A percentile compares a stretch with the other conserved stretches of the same genome.
These are phyloP conservation scores for Capillidium heterosporum DNA, from an alignment of 371 early-diverging fungal species.

Conservation along the genomic window DNA sequence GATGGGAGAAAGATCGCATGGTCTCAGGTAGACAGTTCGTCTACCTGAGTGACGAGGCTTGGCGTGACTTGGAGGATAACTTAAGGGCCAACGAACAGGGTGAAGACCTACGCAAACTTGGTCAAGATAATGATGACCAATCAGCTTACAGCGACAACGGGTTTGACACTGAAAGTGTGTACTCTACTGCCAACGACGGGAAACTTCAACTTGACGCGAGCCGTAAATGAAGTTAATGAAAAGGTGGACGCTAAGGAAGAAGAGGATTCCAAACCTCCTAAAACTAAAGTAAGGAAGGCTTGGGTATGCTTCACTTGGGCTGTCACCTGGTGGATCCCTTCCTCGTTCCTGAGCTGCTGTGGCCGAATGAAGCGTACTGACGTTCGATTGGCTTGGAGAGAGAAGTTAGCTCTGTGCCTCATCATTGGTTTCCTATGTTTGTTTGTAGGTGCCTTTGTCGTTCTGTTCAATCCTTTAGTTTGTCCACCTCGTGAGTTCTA, in stretches of 20 bases:
- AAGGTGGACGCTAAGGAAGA: constrained; percentile 19
- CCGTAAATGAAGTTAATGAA: constrained; percentile 14
- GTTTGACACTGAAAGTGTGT: neutral
- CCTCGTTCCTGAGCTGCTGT: constrained; percentile 34
- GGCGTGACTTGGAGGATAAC: constrained; percentile 62
- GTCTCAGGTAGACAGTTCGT: constrained; percentile 35
- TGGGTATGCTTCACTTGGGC: constrained; percentile 75
- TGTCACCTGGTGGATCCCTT: constrained; percentile 79
- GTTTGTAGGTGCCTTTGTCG: constrained; percentile 37
- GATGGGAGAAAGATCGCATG: constrained; percentile 19
- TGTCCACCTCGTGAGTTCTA: constrained; percentile 57
- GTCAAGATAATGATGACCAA: constrained; percentile 14
- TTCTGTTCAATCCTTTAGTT: constrained; percentile 30
- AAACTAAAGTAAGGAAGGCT: constrained; percentile 27
- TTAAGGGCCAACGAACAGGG: constrained; percentile 54
- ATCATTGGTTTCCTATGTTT: constrained; percentile 37
- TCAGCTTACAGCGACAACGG: neutral
- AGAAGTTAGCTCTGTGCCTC: constrained; percentile 49
- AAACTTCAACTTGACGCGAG: constrained; percentile 1
- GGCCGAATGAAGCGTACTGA: constrained; percentile 67
- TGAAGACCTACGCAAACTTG: constrained; percentile 27
- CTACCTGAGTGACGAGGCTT: constrained; percentile 47
- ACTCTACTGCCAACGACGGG: neutral
- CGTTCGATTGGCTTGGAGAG: constrained; percentile 61
- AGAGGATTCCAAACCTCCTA: constrained; percentile 25